Base-by-base conservation (phyloP, 2,329 filamentous ascomycete species). In the Phaeosphaeriaceae sp. region DNA sequence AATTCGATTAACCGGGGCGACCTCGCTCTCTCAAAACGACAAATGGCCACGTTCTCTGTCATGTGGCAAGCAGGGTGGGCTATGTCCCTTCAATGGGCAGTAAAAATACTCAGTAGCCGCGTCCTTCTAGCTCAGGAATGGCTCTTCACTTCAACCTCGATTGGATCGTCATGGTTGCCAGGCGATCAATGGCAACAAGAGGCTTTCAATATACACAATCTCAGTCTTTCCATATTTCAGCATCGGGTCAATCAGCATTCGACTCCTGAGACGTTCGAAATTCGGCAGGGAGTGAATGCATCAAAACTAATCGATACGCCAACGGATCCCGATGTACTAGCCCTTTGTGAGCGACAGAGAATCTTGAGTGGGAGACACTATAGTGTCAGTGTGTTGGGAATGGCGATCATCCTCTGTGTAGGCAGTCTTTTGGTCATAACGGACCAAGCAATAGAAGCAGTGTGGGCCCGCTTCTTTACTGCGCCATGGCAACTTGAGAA, bases 161-260 rank as follows among this genome's bases (percentile, higher is more conserved):
- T 21, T 3, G 49, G 43, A 2, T 61, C 58, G 1, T 52, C 60
- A 1, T 13, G 45, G 2, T 51, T 63, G 1, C 50, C 46, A 2
- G 4, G 36, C 1, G 26, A 45, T 16, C 60, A 65, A 20, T 65
- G 61, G 61, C 30, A 60, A 34, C 28, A 40, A 15, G 61, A 65
- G 46, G 23, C 55, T 5, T 42, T 39, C 11, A 61, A 64, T 37
- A 30, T 65, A 26, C 62, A 65, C 53, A 65, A 64, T 34, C 21
- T 65, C 8, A 58, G 54, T 7, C 56, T 65, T 4, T 56, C 62
- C 4, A 43, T 61, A 5, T 48, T 64, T 18, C 62, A 65, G 29
- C 60, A 54, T 20, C 52, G 60, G 4, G 32, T 62, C 30, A 46
- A 48, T 20, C 56, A 64, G 26, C 59, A 52, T 21, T 49, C 60